Evolutionary conservation across 2,329 filamentous ascomycete genomes (phyloP), one percentile per base, ranked within the genome.

Genomic region (Rutstroemia sp.): DNA sequence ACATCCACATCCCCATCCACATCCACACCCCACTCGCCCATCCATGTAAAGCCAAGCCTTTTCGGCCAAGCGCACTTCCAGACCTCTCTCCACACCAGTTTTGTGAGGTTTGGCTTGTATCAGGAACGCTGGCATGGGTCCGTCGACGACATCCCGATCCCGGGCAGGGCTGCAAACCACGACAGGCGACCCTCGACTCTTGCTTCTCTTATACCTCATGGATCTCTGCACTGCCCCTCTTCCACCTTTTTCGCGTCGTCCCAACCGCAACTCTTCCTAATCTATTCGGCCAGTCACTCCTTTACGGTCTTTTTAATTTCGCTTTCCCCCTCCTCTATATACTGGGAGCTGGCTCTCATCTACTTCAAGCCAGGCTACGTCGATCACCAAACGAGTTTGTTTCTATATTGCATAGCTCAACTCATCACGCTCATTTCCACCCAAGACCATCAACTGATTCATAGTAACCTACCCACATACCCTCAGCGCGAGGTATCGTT

Each of bases 301-400:
- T 77, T 79, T 75, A 70, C 59, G 63, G 58, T 61, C 61, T 65
- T 69, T 72, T 69, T 71, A 72, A 73, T 72, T 71, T 70, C 71
- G 68, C 69, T 69, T 73, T 70, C 69, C 63, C 67, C 70, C 69
- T 71, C 70, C 69, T 72, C 71, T 75, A 75, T 75, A 75, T 68
- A 71, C 75, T 75, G 75, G 73, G 77, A 80, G 77, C 78, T 78
- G 78, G 78, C 73, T 79, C 77, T 80, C 75, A 77, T 72, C 71
- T 71, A 71, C 71, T 69, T 69, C 68, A 71, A 73, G 71, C 66
- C 66, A 63, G 66, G 63, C 64, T 61, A 61, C 66, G 66, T 61
- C 60, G 63, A 69, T 67, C 66, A 58, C 58, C 66, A 70, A 75
- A 74, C 73, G 72, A 74, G 74, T 62, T 72, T 72, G 71, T 69